Base-by-base conservation (phyloP, 2,329 filamentous ascomycete genomes). In the Alternaria angustiovoidea region DNA sequence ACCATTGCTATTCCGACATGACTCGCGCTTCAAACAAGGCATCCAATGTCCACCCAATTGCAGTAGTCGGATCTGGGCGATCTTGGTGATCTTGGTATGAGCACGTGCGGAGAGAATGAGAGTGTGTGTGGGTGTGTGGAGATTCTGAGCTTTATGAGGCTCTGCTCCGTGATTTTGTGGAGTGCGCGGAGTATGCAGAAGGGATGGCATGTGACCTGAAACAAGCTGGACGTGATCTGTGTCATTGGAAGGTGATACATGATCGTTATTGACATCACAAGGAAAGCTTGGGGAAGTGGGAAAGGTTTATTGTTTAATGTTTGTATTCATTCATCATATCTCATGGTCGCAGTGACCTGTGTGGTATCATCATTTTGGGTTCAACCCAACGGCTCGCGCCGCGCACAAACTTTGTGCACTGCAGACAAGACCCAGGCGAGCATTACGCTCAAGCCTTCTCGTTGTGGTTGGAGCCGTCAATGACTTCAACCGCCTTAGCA, bases 401-500 rank as follows among this genome's bases (percentile, higher is more conserved):
- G 46, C 32, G 16, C 1, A 24, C 20, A 57, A 22, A 9, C 14
- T 22, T 0, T 24, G 18, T 43, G 49, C 39, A 48, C 42, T 28
- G n/a, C 54, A 18, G 26, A 34, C 5, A 54, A 12, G 30, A 26
- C 7, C 22, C 7, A 8, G 44, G 5, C 16, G 18, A 43, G 14
- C 2, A 16, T 18, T 26, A 24, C 3, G 8, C 34, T 58, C 44
- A 63, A 34, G 32, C 32, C 47, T 63, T 63, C 51, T 63, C 61
- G 34, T 46, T 53, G 24, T 26, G 42, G 22, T 56, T 60, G 16
- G 36, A 41, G 52, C 46, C n/a, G 3, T 68, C 72, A 7, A 63
- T 38, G 12, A 71, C 49, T 51, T 75, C 74, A 4, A 71, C 57
- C 7, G 61, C 63, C 38, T 51, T 61, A 1, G 59, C 56, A n/a